Evolutionary conservation across 805 yeast species (phyloP).

Genomic region (Starmerella lactis-condensi): DNA sequence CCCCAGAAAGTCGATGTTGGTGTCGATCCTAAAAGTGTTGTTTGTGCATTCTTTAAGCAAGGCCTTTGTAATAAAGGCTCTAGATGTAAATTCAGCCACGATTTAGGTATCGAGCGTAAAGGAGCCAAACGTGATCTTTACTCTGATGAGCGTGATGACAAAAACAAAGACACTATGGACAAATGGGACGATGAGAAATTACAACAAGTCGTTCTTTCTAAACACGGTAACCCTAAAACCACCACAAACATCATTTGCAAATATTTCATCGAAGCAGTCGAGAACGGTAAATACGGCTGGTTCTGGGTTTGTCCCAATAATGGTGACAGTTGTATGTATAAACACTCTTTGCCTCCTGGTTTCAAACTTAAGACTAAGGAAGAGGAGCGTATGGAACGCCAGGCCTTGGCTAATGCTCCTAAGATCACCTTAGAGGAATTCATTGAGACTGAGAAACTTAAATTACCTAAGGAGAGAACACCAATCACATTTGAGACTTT

Average conservation of each 20-base stretch:
- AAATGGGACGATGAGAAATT: constrained; percentile 93
- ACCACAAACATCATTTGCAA: constrained; percentile 93
- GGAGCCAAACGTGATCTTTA: constrained; percentile 81
- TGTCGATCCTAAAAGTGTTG: constrained; percentile 85
- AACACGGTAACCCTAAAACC: constrained; percentile 85
- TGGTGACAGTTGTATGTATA: constrained; percentile 81
- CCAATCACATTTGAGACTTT: constrained; percentile 76
- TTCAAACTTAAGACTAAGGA: constrained; percentile 93
- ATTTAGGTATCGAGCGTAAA: constrained; percentile 66
- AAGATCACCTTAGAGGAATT: constrained; percentile 90
- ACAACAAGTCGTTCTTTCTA: constrained; percentile 65
- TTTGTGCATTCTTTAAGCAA: constrained; percentile 77
- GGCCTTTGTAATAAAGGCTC: constrained; percentile 51
- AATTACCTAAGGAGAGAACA: constrained; percentile 53
- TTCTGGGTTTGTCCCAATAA: constrained; percentile 96
- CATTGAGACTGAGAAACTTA: constrained; percentile 78
- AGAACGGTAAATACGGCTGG: constrained; percentile 96
- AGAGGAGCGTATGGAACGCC: constrained; percentile 72
- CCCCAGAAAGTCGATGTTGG: constrained; percentile 86
- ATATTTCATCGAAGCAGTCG: constrained; percentile 87
- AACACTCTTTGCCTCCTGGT: constrained; percentile 91
- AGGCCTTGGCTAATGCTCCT: constrained; percentile 69
- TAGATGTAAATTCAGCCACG: constrained; percentile 85
- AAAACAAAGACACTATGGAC: constrained; percentile 79
- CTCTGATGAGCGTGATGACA: constrained; percentile 58